Evolutionary conservation across 352 stramenopile species (phyloP), one percentile per base, ranked within the genome.

Genomic region (Phytophthora colocasiae): DNA sequence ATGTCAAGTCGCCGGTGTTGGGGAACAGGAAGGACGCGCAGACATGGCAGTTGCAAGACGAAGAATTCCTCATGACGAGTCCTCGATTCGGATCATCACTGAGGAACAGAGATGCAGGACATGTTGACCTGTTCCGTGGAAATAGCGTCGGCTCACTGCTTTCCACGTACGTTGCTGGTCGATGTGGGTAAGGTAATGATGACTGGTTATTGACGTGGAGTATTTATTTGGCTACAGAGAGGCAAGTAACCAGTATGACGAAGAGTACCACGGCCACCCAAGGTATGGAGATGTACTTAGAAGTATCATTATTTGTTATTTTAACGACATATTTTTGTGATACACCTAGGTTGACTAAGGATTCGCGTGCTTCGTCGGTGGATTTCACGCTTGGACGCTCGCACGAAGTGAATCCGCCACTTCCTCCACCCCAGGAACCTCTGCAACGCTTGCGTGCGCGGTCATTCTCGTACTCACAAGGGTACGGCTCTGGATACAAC

Each of bases 401-500:
- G 11, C 55, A 64, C 8, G 77, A 89, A 7, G 53, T 89, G 40
- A 92, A 81, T 22, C 85, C 85, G 17, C 85, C 85, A 39, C 59
- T 93, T 6, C 85, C 85, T n/a, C 85, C 83, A 17, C 66, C 78
- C 2, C 77, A 87, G 43, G 83, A 93, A 36, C 80, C 83, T 12
- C 58, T 89, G 9, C 81, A 92, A 66, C 81, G 83, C 11, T 50
- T 91, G n/a, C 85, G 85, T 29, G 85, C 83, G 3, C 79, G 84
- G 12, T 93, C 85, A 32, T 93, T 93, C 40, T 93, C 85, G 55
- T 91, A 91, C 56, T 92, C 85, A 2, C 69, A 78, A 29, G 70
- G 63, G 14, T 92, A 92, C 47, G 80, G 81, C 1, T 59, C 82
- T 0, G 79, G 74, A 31, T 90, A 81, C 52, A 85, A 79, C 26